Evolutionary conservation across 345 rosid species (phyloP).

Genomic region (Citrus medica): DNA sequence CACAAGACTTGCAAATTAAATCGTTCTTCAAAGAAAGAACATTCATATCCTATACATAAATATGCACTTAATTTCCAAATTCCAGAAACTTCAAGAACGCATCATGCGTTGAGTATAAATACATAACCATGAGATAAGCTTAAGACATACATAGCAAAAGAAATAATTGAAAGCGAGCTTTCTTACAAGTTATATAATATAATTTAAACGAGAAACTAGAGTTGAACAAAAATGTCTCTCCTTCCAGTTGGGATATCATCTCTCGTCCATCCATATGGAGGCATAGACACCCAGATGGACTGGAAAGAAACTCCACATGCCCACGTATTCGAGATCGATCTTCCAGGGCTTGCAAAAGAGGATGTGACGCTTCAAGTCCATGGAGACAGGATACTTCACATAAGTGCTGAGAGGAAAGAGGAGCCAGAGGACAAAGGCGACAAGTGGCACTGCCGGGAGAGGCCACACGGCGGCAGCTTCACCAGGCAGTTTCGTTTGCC

Average conservation of each 20-base stretch:
- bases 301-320: constrained; percentile 42
- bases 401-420: constrained; percentile 26
- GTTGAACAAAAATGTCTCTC: constrained; percentile 9
- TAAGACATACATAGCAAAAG: too few species aligned
- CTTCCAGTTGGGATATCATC: neutral
- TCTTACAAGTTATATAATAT: too few species aligned
- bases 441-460: constrained; percentile 43
- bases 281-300: constrained; percentile 21
- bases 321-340: constrained; percentile 34
- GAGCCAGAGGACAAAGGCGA: constrained; percentile 12
- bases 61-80: neutral
- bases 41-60: too few species aligned
- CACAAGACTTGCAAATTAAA: neutral
- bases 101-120: neutral
- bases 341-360: constrained; percentile 38
- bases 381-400: constrained; percentile 13
- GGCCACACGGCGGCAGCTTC: constrained; percentile 7
- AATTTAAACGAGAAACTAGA: too few species aligned
- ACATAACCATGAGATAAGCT: too few species aligned
- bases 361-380: constrained; percentile 38
- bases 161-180: too few species aligned
- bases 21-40: too few species aligned
- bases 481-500: constrained; percentile 34
- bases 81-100: constrained; percentile 6
- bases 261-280: neutral